Conservation (phyloP, 139 green algal species). For the Chlorella vulgaris region DNA sequence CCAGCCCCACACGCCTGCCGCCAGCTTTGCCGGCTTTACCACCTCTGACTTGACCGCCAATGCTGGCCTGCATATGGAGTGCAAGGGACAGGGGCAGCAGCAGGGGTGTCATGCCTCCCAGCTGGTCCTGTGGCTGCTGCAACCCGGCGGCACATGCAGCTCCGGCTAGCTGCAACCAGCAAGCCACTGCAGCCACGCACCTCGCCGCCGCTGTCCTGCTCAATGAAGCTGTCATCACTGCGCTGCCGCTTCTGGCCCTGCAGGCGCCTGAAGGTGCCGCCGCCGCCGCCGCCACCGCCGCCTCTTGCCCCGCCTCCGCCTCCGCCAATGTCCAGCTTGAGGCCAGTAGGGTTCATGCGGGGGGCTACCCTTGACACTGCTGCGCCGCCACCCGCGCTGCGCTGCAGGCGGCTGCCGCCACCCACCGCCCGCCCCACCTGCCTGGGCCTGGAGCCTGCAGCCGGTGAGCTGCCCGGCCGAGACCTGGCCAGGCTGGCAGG, state of each 20-base stretch:
- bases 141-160: too few relatives aligned
- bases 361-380: background rate
- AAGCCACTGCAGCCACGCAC: background rate
- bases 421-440: slow-evolving; percentile 15
- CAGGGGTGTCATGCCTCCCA: background rate
- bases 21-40: too few relatives aligned
- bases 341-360: slow-evolving; percentile 5
- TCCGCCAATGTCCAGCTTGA: background rate
- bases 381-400: background rate
- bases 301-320: background rate
- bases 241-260: slow-evolving; percentile 9
- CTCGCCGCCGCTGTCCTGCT: slow-evolving; percentile 28
- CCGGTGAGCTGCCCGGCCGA: background rate
- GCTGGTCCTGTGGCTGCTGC: background rate
- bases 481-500: background rate
- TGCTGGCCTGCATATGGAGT: background rate
- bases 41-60: too few relatives aligned
- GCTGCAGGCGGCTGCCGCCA: slow-evolving; percentile 11
- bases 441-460: background rate
- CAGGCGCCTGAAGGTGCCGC: background rate
- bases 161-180: too few relatives aligned
- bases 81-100: background rate
- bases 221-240: slow-evolving; percentile 34
- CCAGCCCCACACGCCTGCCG: background rate
- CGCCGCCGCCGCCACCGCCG: slow-evolving; percentile 13